phyloP scores from a whole-genome alignment of 2,329 filamentous ascomycete species.

The Tothia fuscella region DNA sequence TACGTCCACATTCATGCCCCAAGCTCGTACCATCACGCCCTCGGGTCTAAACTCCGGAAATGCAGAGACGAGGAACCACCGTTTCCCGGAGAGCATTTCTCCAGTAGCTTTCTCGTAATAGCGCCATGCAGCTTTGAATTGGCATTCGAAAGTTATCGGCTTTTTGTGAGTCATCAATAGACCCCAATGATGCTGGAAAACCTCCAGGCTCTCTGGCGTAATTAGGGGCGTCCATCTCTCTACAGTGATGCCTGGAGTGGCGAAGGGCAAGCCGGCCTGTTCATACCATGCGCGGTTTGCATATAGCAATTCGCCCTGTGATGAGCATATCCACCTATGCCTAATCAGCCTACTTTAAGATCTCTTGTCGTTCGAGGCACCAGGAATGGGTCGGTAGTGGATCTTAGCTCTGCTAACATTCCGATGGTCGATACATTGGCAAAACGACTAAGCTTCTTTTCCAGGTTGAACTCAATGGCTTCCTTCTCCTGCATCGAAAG shows the following conservation, averaged over 20 bases:
- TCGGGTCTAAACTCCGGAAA: constrained; percentile 4
- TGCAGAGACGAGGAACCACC: constrained; percentile 2
- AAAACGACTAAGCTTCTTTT: constrained; percentile 22
- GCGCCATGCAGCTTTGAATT: constrained; percentile 21
- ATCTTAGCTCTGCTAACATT: too few species aligned
- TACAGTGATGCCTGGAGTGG: constrained; percentile 25
- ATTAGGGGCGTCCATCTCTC: constrained; percentile 34
- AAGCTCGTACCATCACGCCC: neutral
- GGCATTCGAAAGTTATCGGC: constrained; percentile 31
- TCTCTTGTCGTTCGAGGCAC: too few species aligned
- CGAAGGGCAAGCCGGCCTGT: constrained; percentile 21
- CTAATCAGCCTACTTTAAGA: too few species aligned
- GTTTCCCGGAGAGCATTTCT: constrained; percentile 25
- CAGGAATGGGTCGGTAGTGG: too few species aligned
- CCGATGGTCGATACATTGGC: constrained; percentile 28
- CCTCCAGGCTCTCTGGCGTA: constrained; percentile 21
- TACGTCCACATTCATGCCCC: neutral
- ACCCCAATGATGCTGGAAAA: constrained; percentile 28
- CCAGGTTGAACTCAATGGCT: constrained; percentile 14
- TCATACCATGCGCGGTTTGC: constrained; percentile 4
- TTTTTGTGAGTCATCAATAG: constrained; percentile 23
- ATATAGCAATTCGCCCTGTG: constrained; percentile 1
- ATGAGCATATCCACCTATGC: constrained; percentile 2
- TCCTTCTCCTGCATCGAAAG: constrained; percentile 12
- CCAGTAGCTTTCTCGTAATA: constrained; percentile 21